A percentile compares a stretch with the other conserved stretches of the same genome.
phyloP scores from a whole-genome alignment of 139 green algal species.

The Spirogloea muscicola region DNA sequence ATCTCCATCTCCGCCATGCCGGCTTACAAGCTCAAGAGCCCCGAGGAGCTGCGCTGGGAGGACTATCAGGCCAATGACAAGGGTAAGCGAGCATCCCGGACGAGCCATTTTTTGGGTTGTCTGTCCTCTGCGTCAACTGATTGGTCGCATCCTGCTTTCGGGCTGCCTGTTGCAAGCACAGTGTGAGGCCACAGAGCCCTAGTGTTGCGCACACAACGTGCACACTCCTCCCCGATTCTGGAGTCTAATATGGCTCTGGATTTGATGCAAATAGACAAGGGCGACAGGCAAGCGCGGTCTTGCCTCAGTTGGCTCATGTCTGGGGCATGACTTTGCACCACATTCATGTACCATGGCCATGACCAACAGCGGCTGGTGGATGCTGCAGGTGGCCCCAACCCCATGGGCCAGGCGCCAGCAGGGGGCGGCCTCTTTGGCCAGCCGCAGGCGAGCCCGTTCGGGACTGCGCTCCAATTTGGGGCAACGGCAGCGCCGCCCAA shows the following conservation, averaged over 20 bases:
- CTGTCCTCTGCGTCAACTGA: no score
- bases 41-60: conserved; percentile 86
- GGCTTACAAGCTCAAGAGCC: conserved; percentile 66
- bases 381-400: no score
- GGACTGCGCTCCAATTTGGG: conserved; percentile 46
- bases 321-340: not conserved
- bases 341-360: not conserved
- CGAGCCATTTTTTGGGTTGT: no score
- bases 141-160: not conserved
- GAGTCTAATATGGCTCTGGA: not conserved
- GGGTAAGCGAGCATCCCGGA: conserved; percentile 36
- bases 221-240: not conserved
- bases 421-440: conserved; percentile 18
- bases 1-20: conserved; percentile 79
- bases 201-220: not conserved
- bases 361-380: conserved; percentile 4
- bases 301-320: not conserved
- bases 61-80: conserved; percentile 75
- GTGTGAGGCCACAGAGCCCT: not conserved
- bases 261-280: not conserved
- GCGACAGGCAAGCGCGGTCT: not conserved
- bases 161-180: not conserved
- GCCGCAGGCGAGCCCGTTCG: conserved; percentile 29
- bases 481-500: conserved; percentile 1
- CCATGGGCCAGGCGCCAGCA: conserved; percentile 13